phyloP scores from a whole-genome alignment of 2,329 filamentous ascomycete genomes.

The Fusarium solani-melongenae region DNA sequence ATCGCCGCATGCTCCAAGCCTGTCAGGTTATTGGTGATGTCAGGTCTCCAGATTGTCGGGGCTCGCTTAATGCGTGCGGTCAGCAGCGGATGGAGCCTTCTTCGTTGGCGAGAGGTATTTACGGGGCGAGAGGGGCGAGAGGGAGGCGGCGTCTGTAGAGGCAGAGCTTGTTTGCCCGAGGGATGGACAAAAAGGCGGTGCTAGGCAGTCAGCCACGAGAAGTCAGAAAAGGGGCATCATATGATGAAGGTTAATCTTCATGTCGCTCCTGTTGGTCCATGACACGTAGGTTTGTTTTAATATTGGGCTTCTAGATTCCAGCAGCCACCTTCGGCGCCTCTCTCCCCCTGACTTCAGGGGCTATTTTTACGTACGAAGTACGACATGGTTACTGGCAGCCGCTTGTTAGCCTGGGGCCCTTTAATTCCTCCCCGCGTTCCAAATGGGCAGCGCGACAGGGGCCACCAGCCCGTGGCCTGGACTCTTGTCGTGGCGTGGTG shows the following conservation, averaged over 20 bases:
- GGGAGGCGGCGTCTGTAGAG: background rate
- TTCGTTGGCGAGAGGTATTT: background rate
- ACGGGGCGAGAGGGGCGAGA: background rate
- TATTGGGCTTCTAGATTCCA: constrained; percentile 16
- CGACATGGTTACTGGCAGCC: constrained; percentile 19
- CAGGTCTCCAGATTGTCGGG: constrained; percentile 37
- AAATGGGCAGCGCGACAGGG: constrained; percentile 25
- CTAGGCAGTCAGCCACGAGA: background rate
- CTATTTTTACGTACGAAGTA: constrained; percentile 31
- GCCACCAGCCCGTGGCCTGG: background rate
- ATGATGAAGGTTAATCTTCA: constrained; percentile 12
- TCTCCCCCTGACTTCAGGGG: constrained; percentile 23
- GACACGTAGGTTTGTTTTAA: background rate
- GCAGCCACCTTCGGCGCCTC: constrained; percentile 7
- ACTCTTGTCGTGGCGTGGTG: background rate
- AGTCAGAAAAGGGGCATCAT: background rate
- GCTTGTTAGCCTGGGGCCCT: constrained; percentile 14
- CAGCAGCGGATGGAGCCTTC: background rate
- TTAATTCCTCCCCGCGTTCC: constrained; percentile 39
- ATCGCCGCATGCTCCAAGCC: constrained; percentile 38
- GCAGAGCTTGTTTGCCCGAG: background rate
- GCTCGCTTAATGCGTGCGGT: constrained; percentile 5
- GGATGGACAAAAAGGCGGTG: constrained; percentile 11
- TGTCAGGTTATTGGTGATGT: constrained; percentile 42
- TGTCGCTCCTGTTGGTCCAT: constrained; percentile 16